Evolutionary conservation across 176 grass and related monocot genomes (phyloP), one percentile per base, ranked within the genome.

Genomic region (Rhipidocladum racemiflorum): DNA sequence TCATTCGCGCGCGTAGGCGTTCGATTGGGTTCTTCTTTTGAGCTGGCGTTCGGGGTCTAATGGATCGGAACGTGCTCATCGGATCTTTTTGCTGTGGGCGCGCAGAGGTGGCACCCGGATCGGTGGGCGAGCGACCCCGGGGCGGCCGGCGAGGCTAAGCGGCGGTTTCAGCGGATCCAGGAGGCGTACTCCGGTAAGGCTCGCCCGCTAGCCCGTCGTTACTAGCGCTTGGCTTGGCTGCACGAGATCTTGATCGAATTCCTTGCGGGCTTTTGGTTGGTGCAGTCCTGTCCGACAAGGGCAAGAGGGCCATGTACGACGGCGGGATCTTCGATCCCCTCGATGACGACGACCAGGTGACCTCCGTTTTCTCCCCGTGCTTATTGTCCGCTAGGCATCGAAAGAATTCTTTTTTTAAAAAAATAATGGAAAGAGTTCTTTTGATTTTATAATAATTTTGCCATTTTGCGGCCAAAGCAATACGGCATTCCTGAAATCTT

Each of bases 81-180:
- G 15, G 61, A 61, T 69, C 40, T 83, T 71, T 40, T 70, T 48
- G 65, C 51, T 54, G 49, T 63, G 34, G 29, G 70, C 75, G 73
- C 30, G 49, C 83, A 99, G 97, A 95, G 89, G 84, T 95, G 97
- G 97, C 97, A 99, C 75, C 96, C 97, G 38, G 97, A 99, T 87
- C 92, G 97, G 49, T 99, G 91, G 72, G 76, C 89, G 43, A 96
- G 85, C 82, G 69, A 99, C 30, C 93, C 93, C 16, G 74, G 86
- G 45, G 88, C 74, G 9, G 85, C 84, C 6, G 87, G 80, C 24
- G 93, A 99, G 87, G 97, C 93, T 42, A 93, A 99, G 54, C 81
- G 72, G 85, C 91, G 93, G 61, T 99, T 99, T 85, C 96, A 99
- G 85, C 96, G 91, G 87, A 99, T 99, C 82, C 96, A 99, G 79